phyloP scores from a whole-genome alignment of 2,329 filamentous ascomycete species.

The Curvularia verruculosa region DNA sequence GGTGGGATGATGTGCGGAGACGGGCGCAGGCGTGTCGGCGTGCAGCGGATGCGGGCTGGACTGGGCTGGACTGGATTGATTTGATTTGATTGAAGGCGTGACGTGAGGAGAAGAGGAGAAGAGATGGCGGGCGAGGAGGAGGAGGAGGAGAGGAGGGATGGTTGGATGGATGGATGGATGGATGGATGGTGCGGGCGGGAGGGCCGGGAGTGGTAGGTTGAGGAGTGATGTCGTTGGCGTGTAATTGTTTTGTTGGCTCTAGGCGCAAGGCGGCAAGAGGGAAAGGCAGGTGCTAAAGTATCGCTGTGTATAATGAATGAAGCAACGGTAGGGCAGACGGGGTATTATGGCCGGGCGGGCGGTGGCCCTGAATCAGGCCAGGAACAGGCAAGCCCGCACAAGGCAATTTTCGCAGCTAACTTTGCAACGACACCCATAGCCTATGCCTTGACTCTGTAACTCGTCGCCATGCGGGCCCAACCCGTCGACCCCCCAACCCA shows the following conservation, averaged over 20 bases:
- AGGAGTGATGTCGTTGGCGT: constrained; percentile 1
- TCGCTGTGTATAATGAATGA: no score
- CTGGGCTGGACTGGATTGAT: neutral
- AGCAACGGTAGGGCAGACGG: neutral
- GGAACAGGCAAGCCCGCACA: constrained; percentile 17
- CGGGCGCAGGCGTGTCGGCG: neutral
- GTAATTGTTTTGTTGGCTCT: constrained; percentile 3
- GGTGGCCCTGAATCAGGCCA: constrained; percentile 4
- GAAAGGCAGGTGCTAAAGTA: no score
- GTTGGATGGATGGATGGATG: no score
- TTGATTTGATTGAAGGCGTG: neutral
- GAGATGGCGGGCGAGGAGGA: no score
- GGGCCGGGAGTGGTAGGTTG: neutral
- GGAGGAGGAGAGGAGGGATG: neutral
- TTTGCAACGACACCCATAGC: constrained; percentile 16
- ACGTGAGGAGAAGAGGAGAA: no score
- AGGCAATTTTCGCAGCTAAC: constrained; percentile 19
- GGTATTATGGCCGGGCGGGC: neutral
- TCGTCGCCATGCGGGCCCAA: no score
- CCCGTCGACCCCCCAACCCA: no score
- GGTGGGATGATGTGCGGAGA: constrained; percentile 16
- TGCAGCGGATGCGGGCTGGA: neutral
- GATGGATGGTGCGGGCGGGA: neutral
- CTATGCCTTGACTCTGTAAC: constrained; percentile 7
- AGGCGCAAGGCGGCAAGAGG: neutral